Percentiles rank a stretch among this genome's conserved stretches.
phyloP scores from a whole-genome alignment of 345 rosid species.

The Corymbia maculata region DNA sequence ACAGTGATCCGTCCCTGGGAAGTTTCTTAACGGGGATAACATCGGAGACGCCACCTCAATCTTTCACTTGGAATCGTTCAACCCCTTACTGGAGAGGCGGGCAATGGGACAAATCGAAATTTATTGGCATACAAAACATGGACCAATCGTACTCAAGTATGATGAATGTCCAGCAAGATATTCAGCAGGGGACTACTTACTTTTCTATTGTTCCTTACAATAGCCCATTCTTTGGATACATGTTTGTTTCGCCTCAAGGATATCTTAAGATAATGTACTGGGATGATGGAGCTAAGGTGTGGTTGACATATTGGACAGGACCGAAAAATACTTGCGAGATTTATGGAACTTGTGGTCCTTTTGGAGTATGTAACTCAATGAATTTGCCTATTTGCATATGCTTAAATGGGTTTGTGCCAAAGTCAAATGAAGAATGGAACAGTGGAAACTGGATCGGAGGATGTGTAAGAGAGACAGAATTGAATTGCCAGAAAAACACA shows the following conservation, averaged over 20 bases:
- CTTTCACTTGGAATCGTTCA: not conserved
- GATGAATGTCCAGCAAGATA: not conserved
- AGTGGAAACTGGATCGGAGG: slow-evolving; percentile 7
- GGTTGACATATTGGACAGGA: not conserved
- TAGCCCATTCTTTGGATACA: not conserved
- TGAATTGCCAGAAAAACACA: not conserved
- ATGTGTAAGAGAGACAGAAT: slow-evolving; percentile 2
- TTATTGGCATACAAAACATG: not conserved
- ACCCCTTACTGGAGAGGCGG: not conserved
- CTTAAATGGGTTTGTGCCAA: slow-evolving; percentile 20
- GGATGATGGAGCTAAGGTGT: not conserved
- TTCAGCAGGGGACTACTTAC: not conserved
- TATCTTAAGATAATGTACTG: not conserved
- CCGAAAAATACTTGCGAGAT: slow-evolving; percentile 11
- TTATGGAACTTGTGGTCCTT: slow-evolving; percentile 14
- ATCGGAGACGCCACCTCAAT: slow-evolving; percentile 11
- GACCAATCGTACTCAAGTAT: not conserved
- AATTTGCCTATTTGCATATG: slow-evolving; percentile 5
- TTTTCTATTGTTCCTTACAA: not conserved
- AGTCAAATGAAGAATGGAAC: not conserved
- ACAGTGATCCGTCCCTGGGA: slow-evolving; percentile 21
- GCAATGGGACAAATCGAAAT: not conserved
- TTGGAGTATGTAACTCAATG: slow-evolving; percentile 7
- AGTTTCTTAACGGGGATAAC: slow-evolving; percentile 2
- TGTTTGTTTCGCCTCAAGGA: slow-evolving; percentile 5